Evolutionary conservation across 2,329 filamentous ascomycete species (phyloP).

Genomic region (Exophiala aquamarina): DNA sequence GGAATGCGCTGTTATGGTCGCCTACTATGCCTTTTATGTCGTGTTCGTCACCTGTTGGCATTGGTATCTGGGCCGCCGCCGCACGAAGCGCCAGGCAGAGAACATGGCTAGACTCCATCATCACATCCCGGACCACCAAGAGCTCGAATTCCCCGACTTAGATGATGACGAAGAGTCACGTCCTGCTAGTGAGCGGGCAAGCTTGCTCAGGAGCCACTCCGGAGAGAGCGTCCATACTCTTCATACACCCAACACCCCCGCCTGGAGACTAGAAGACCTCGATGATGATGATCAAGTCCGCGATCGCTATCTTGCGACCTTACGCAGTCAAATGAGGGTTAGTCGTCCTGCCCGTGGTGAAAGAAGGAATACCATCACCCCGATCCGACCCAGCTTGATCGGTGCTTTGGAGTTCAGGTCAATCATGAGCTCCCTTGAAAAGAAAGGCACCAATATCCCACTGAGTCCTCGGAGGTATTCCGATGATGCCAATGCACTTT

Average conservation of each 20-base stretch:
- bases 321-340: conserved; percentile 91
- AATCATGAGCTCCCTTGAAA: conserved; percentile 81
- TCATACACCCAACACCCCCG: conserved; percentile 51
- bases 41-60: conserved; percentile 87
- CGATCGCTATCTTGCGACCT: conserved; percentile 69
- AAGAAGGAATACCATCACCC: conserved; percentile 72
- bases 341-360: conserved; percentile 65
- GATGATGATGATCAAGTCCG: conserved; percentile 57
- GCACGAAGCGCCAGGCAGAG: conserved; percentile 63
- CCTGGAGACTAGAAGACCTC: conserved; percentile 54
- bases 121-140: conserved; percentile 60
- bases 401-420: conserved; percentile 93
- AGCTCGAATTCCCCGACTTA: conserved; percentile 55
- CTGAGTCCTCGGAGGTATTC: conserved; percentile 71
- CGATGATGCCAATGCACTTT: conserved; percentile 52
- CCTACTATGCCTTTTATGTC: conserved; percentile 88
- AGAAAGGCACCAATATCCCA: conserved; percentile 71
- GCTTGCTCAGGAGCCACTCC: conserved; percentile 50
- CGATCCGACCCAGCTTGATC: conserved; percentile 88
- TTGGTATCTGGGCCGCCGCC: conserved; percentile 71
- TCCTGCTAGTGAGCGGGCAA: conserved; percentile 45
- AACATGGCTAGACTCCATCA: conserved; percentile 73
- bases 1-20: conserved; percentile 90
- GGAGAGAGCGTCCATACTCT: conserved; percentile 64
- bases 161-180: conserved; percentile 56